Evolutionary conservation across 257 asterid genomes (phyloP).

Genomic region (Salvia hispanica): DNA sequence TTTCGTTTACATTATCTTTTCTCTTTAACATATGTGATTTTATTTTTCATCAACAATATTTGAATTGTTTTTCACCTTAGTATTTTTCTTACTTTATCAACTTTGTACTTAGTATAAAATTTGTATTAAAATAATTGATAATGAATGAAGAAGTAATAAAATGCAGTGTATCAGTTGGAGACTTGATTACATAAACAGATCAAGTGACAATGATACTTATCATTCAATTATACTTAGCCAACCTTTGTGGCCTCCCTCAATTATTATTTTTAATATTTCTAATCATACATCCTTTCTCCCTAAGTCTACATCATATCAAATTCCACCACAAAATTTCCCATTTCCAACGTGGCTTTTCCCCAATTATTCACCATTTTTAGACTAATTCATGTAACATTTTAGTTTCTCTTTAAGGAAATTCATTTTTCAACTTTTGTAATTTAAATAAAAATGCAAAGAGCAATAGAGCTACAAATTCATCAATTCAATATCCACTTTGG

Average conservation of each 20-base stretch:
- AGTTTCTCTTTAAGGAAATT: too few species aligned
- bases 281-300: conserved; percentile 31
- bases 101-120: too few species aligned
- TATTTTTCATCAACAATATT: too few species aligned
- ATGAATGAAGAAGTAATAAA: not conserved
- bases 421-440: not conserved
- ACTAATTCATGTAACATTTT: too few species aligned
- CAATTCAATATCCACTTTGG: not conserved
- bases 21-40: too few species aligned
- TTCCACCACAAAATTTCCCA: conserved; percentile 5
- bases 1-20: not conserved
- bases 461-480: not conserved
- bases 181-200: conserved; percentile 7
- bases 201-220: conserved; percentile 27
- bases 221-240: conserved; percentile 28
- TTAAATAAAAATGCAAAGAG: not conserved
- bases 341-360: not conserved
- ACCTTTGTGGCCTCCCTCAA: conserved; percentile 27
- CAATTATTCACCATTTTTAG: too few species aligned
- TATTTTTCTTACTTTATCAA: too few species aligned
- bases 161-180: not conserved
- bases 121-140: too few species aligned
- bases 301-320: conserved; percentile 29
- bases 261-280: conserved; percentile 20
- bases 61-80: too few species aligned